Conservation (phyloP, 192 early-diverging fungal genomes). For the Mortierella claussenii region DNA sequence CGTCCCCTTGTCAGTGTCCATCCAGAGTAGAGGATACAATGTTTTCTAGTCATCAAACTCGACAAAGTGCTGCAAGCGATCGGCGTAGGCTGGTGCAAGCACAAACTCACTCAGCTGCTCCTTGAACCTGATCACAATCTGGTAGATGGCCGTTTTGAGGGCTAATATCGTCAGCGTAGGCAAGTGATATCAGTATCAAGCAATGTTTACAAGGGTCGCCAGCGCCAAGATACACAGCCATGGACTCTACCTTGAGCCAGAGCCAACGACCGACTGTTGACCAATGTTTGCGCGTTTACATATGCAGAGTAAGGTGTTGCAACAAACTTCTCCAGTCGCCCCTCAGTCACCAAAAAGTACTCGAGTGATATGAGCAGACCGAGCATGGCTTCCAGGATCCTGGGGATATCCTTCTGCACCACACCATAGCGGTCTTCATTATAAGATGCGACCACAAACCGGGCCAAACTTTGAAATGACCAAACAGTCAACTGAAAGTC, state of each 20-base stretch:
- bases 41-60: conserved; percentile 27
- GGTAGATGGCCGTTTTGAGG: conserved; percentile 47
- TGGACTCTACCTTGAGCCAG: conserved; percentile 17
- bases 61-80: conserved; percentile 32
- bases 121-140: conserved; percentile 31
- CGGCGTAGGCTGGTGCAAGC: conserved; percentile 9
- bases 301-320: conserved; percentile 17
- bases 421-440: conserved; percentile 49
- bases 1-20: too few relatives aligned
- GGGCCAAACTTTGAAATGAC: conserved; percentile 49
- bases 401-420: conserved; percentile 52
- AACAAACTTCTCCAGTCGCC: conserved; percentile 8
- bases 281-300: conserved; percentile 27
- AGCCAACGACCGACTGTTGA: conserved; percentile 12
- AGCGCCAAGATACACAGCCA: too few relatives aligned
- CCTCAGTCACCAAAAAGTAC: conserved; percentile 18
- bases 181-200: too few relatives aligned
- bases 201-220: too few relatives aligned
- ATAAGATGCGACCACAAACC: conserved; percentile 33
- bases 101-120: conserved; percentile 29
- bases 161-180: too few relatives aligned
- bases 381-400: conserved; percentile 48
- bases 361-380: conserved; percentile 47
- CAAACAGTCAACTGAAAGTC: conserved; percentile 39
- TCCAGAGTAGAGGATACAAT: too few relatives aligned